Percentiles rank a stretch among this genome's conserved stretches.
Conservation (phyloP, 495 filamentous ascomycete species). For the Aspergillus sclerotioniger region DNA sequence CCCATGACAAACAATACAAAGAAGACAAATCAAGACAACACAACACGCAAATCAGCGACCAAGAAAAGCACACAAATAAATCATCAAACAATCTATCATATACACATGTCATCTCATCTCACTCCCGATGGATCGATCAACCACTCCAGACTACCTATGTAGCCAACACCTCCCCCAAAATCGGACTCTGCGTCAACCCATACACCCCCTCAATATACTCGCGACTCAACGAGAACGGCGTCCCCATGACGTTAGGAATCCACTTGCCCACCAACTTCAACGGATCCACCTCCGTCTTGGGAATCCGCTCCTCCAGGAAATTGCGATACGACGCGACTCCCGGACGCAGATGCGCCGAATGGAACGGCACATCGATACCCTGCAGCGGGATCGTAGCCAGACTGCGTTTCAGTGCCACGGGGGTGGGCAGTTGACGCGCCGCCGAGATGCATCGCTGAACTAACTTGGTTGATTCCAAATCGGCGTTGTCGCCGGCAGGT, state of each 20-base stretch:
- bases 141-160: not conserved
- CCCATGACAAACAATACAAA: too few species aligned
- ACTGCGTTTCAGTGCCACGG: not conserved
- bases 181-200: not conserved
- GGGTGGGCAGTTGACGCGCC: not conserved
- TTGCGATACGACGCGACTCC: conserved; percentile 18
- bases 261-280: conserved; percentile 17
- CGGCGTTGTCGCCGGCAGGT: not conserved
- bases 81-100: not conserved
- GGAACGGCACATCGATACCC: conserved; percentile 10
- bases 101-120: not conserved
- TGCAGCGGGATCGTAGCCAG: conserved; percentile 2
- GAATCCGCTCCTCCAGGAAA: conserved; percentile 14
- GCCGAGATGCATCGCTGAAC: not conserved
- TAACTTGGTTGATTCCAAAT: not conserved
- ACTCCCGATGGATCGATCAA: not conserved
- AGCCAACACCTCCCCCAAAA: not conserved
- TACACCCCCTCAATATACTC: not conserved
- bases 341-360: conserved; percentile 1
- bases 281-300: conserved; percentile 6
- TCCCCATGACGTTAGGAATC: conserved; percentile 20
- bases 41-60: not conserved
- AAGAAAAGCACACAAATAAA: not conserved
- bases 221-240: conserved; percentile 12
- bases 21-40: not conserved